A percentile compares a stretch with the other conserved stretches of the same genome.
These are phyloP conservation scores for Monilinia vaccinii-corymbosi DNA, from an alignment of 2,329 filamentous ascomycete species.

Conservation along the genomic window DNA sequence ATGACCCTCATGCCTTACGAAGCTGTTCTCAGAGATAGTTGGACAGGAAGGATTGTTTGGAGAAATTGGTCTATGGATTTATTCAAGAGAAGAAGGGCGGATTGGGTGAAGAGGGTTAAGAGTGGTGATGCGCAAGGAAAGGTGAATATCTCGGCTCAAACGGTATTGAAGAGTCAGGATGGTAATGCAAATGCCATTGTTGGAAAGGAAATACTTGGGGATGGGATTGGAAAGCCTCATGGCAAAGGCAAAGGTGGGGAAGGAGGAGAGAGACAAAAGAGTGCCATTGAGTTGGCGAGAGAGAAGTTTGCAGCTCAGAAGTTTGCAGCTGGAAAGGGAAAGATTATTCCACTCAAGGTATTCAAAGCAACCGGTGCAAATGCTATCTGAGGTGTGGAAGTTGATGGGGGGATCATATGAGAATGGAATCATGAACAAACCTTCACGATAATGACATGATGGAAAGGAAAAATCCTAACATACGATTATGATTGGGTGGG, in stretches of 20 bases:
- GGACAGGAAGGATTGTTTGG: slow-evolving; percentile 59
- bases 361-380: slow-evolving; percentile 11
- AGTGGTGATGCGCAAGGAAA: neutral
- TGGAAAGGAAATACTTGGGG: neutral
- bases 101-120: slow-evolving; percentile 52
- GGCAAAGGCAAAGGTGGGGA: slow-evolving; percentile 7
- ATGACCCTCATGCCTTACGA: slow-evolving; percentile 53
- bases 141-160: neutral
- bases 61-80: slow-evolving; percentile 67
- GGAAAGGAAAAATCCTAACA: neutral
- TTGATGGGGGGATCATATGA: neutral
- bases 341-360: slow-evolving; percentile 9
- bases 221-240: slow-evolving; percentile 1
- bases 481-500: neutral
- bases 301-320: slow-evolving; percentile 27
- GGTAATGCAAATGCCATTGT: slow-evolving; percentile 2
- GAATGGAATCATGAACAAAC: neutral
- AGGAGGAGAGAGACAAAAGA: slow-evolving; percentile 16
- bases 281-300: slow-evolving; percentile 26
- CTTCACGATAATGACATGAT: slow-evolving; percentile 1
- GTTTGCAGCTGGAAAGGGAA: slow-evolving; percentile 10
- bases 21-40: slow-evolving; percentile 51
- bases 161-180: slow-evolving; percentile 5
- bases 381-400: neutral
- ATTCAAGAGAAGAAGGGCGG: slow-evolving; percentile 51